Base-by-base conservation (phyloP, 108 stramenopile genomes). In the Conticribra weissflogii region DNA sequence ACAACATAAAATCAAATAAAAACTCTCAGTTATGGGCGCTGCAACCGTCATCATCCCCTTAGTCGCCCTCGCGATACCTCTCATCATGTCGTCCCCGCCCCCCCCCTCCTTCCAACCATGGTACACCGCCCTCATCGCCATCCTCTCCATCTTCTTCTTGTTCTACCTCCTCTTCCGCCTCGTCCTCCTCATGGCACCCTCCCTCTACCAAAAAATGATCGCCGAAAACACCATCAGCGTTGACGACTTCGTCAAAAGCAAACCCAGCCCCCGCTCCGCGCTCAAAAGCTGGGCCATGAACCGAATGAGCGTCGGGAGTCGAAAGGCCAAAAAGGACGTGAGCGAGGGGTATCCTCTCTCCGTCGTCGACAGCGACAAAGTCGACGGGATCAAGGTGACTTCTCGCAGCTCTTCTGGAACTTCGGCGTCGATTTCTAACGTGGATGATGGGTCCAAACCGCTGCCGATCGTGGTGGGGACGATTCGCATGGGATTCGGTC, bases 401-500 rank as follows among this genome's bases (percentile, higher is more conserved):
- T 71, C 59, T 23, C 69, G 74, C 34, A 75, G 75, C 36, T 74
- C 65, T 44, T 58, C 41, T 23, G 56, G 69, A 21, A 59, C 32
- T 23, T 33, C 51, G 54, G 55, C 29, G 9, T 19, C 24, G 36
- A 41, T 45, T 63, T 53, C 59, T 54, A 28, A 16, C 9, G 30
- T 51, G 50, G 75, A 59, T 30, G n/a, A n/a, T 58, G 59, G 36
- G 30, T 36, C 59, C 25, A 21, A 66, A 32, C 79, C 85, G 58
- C 74, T 76, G 44, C 87, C 96, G 1, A 63, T 96, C 34, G 77
- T 96, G 3, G 85, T 96, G 19, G 96, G 91, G 4, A 95, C 96
- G 29, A 96, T 96, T 75, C 92, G 96, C 3, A 96, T 96, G 96
- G 96, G 96, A 55, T 96, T 96, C 68, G 96, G 96, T 56, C 96